Evolutionary conservation across 495 filamentous ascomycete genomes (phyloP), one percentile per base, ranked within the genome.

Genomic region (Jackrogersella multiformis): DNA sequence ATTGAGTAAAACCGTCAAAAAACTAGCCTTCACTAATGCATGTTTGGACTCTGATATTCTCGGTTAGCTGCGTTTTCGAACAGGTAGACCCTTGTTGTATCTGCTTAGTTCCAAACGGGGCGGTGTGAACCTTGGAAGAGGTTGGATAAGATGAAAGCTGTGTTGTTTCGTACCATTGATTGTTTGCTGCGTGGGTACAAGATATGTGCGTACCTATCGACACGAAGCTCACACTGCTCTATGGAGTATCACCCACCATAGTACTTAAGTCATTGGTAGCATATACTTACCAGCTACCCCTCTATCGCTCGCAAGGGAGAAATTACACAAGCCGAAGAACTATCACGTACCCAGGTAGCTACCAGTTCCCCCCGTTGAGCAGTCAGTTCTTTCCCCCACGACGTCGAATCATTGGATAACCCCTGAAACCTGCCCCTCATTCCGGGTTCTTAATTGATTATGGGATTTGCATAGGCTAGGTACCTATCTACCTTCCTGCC

Each of bases 341-440:
- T 10, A 26, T 61, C 34, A 46, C 57, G 38, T 53, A 38, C 28
- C 18, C 34, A 46, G 45, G 38, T 53, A 38, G 39, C 18, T 54
- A 32, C 34, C 35, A 53, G 36, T 26, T n/a, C 15, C 20, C 56
- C 24, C 48, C 23, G 35, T 57, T 35, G 55, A 21, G 26, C 32
- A n/a, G 21, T 38, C 15, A n/a, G n/a, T n/a, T 39, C 48, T 36
- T 52, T 55, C n/a, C 23, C 49, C 65, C 53, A 68, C 45, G 46
- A 12, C 44, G 23, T 16, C 18, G 36, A 55, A 44, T 51, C 21
- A 69, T 69, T 69, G 66, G 60, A 36, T 28, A 34, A 64, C 66
- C 66, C 66, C 66, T 69, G 66, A 69, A 69, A 69, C 60, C 41
- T 69, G 60, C 66, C 66, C 66, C 66, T 69, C 66, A 64, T 55